Evolutionary conservation across 2,329 filamentous ascomycete species (phyloP).

Genomic region (Curvularia sp.): DNA sequence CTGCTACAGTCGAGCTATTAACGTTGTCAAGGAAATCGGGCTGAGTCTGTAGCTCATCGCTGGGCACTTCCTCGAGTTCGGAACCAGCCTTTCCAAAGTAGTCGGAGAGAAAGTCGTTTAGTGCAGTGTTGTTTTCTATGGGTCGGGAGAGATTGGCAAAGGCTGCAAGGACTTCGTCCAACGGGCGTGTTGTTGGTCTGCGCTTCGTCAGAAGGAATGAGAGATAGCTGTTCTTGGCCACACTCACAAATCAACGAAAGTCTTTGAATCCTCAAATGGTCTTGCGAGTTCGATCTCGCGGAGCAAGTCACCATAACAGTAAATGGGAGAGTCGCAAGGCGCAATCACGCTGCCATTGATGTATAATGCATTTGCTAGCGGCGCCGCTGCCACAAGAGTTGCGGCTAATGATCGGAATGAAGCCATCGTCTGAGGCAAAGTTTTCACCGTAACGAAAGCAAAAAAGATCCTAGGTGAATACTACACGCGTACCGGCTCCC

Average conservation of each 20-base stretch:
- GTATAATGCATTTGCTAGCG: conserved; percentile 58
- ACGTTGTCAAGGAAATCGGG: conserved; percentile 65
- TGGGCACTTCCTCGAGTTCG: conserved; percentile 65
- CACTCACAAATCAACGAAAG: conserved; percentile 66
- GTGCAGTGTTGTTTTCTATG: conserved; percentile 67
- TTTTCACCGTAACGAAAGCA: conserved; percentile 8
- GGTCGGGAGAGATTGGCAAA: conserved; percentile 68
- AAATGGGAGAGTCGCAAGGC: conserved; percentile 72
- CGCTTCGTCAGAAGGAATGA: conserved; percentile 6
- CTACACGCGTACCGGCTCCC: background rate
- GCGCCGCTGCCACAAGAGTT: conserved; percentile 28
- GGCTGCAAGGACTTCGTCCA: conserved; percentile 67
- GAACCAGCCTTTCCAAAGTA: conserved; percentile 71
- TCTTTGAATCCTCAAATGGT: conserved; percentile 73
- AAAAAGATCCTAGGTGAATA: conserved; percentile 6
- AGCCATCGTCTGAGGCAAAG: conserved; percentile 14
- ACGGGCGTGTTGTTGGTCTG: conserved; percentile 67
- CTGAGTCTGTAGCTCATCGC: conserved; percentile 61
- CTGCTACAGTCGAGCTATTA: conserved; percentile 64
- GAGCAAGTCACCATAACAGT: conserved; percentile 71
- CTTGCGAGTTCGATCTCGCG: conserved; percentile 67
- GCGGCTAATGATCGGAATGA: conserved; percentile 23
- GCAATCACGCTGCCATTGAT: conserved; percentile 67
- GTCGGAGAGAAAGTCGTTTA: conserved; percentile 67
- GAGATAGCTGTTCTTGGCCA: background rate